A percentile compares a stretch with the other conserved stretches of the same genome.
phyloP scores from a whole-genome alignment of 1,284 basidiomycete species.

The Moesziomyces globuligerus region DNA sequence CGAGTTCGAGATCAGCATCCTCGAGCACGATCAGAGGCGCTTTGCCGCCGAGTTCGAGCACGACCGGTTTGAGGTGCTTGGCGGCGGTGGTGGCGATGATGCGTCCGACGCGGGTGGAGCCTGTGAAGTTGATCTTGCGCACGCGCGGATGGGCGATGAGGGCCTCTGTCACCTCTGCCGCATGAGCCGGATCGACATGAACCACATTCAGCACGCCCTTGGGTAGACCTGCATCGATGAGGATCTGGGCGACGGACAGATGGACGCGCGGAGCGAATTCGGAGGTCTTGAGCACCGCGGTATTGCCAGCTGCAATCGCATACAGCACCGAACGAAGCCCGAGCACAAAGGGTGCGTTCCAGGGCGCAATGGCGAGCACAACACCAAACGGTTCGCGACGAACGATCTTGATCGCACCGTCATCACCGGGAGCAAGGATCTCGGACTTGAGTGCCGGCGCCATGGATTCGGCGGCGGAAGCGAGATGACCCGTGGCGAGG shows the following conservation, averaged over 20 bases:
- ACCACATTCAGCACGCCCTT: constrained; percentile 74
- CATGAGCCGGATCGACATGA: constrained; percentile 71
- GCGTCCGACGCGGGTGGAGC: constrained; percentile 77
- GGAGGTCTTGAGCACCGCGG: constrained; percentile 74
- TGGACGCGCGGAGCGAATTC: constrained; percentile 73
- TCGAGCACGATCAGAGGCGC: constrained; percentile 71
- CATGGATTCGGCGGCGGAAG: constrained; percentile 27
- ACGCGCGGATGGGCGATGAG: constrained; percentile 74
- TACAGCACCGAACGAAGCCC: constrained; percentile 71
- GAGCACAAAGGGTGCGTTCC: constrained; percentile 66
- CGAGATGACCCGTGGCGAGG: constrained; percentile 26
- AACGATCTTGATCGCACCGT: constrained; percentile 44
- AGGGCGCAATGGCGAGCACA: constrained; percentile 50
- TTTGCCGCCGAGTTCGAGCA: constrained; percentile 71
- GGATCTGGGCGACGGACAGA: constrained; percentile 70
- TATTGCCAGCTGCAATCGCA: constrained; percentile 75
- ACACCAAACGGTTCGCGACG: constrained; percentile 49
- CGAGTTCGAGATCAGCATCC: constrained; percentile 75
- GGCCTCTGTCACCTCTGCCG: constrained; percentile 71
- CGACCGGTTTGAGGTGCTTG: constrained; percentile 75
- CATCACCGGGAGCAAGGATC: constrained; percentile 25
- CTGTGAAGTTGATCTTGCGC: constrained; percentile 70
- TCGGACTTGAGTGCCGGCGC: constrained; percentile 40
- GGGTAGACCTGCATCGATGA: constrained; percentile 73
- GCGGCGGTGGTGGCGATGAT: constrained; percentile 85